Evolutionary conservation across 345 rosid species (phyloP).

Genomic region (Linum tenue): DNA sequence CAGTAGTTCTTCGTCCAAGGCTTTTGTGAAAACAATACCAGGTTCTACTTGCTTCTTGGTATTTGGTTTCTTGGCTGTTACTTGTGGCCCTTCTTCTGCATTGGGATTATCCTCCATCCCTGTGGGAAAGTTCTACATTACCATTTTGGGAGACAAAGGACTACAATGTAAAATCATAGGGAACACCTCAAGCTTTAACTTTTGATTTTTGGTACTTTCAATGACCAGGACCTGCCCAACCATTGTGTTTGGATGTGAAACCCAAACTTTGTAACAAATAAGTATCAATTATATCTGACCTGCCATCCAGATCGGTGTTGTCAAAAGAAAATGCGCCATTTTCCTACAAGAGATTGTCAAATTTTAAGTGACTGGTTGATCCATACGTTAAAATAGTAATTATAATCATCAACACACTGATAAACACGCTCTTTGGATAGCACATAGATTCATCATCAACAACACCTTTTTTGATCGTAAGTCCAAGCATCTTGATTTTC

Average conservation of each 20-base stretch:
- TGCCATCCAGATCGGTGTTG: slow-evolving; percentile 39
- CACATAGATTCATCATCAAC: slow-evolving; percentile 31
- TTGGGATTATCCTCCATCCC: slow-evolving; percentile 40
- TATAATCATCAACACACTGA: not conserved
- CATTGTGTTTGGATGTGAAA: slow-evolving; percentile 59
- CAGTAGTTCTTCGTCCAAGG: slow-evolving; percentile 54
- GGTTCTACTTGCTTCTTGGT: slow-evolving; percentile 53
- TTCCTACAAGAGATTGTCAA: slow-evolving; percentile 35
- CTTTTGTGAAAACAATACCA: slow-evolving; percentile 67
- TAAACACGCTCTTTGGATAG: slow-evolving; percentile 2
- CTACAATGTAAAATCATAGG: slow-evolving; percentile 3
- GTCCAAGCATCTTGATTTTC: slow-evolving; percentile 40
- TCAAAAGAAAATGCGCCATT: slow-evolving; percentile 35
- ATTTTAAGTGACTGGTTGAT: slow-evolving; percentile 5
- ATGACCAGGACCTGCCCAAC: slow-evolving; percentile 99
- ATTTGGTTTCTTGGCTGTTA: slow-evolving; percentile 47
- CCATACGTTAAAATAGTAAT: slow-evolving; percentile 8
- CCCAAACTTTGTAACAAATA: slow-evolving; percentile 65
- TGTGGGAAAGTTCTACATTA: slow-evolving; percentile 17
- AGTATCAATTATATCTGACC: slow-evolving; percentile 50
- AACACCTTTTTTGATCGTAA: slow-evolving; percentile 34
- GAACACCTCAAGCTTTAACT: slow-evolving; percentile 33
- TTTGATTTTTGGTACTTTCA: slow-evolving; percentile 79
- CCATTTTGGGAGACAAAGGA: slow-evolving; percentile 4
- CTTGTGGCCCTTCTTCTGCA: slow-evolving; percentile 36